phyloP scores from a whole-genome alignment of 495 filamentous ascomycete genomes.

The Sabuloglossum arenarium region DNA sequence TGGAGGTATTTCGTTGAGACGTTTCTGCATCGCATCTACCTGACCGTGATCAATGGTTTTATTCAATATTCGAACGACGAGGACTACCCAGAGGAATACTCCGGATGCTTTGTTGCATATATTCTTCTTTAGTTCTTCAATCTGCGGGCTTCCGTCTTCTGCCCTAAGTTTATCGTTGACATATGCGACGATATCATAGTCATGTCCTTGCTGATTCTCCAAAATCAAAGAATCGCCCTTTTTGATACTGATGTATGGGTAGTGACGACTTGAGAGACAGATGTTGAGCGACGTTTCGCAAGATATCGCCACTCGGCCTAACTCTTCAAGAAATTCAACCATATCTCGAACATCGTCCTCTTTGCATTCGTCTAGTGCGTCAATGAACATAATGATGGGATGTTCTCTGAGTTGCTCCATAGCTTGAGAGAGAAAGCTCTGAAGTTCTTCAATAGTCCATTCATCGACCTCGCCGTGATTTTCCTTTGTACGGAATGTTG shows the following conservation, averaged over 20 bases:
- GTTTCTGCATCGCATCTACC: slow-evolving; percentile 5
- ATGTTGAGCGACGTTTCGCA: slow-evolving; percentile 7
- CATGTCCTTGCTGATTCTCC: slow-evolving; percentile 9
- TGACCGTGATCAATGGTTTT: slow-evolving; percentile 14
- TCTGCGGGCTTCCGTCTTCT: slow-evolving; percentile 1
- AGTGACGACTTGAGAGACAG: slow-evolving; percentile 20
- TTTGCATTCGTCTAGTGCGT: slow-evolving; percentile 24
- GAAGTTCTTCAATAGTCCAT: slow-evolving; percentile 15
- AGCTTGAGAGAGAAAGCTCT: slow-evolving; percentile 14
- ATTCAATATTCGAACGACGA: slow-evolving; percentile 17
- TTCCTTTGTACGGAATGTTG: neutral
- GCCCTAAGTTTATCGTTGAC: slow-evolving; percentile 5
- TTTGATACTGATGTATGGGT: slow-evolving; percentile 15
- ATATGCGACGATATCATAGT: slow-evolving; percentile 9
- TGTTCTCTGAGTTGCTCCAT: slow-evolving; percentile 9
- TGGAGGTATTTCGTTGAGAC: slow-evolving; percentile 15
- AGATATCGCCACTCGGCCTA: slow-evolving; percentile 10
- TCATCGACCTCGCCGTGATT: neutral
- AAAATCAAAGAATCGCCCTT: slow-evolving; percentile 6
- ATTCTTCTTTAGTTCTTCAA: neutral
- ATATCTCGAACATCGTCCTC: slow-evolving; percentile 18
- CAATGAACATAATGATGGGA: slow-evolving; percentile 18
- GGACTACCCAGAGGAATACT: slow-evolving; percentile 19
- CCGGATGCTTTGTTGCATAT: slow-evolving; percentile 2
- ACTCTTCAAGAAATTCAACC: slow-evolving; percentile 16